Percentiles rank a stretch among this genome's conserved stretches.
Evolutionary conservation across 177 flowering plant genomes (phyloP).

Genomic region (Vitis hybrid): DNA sequence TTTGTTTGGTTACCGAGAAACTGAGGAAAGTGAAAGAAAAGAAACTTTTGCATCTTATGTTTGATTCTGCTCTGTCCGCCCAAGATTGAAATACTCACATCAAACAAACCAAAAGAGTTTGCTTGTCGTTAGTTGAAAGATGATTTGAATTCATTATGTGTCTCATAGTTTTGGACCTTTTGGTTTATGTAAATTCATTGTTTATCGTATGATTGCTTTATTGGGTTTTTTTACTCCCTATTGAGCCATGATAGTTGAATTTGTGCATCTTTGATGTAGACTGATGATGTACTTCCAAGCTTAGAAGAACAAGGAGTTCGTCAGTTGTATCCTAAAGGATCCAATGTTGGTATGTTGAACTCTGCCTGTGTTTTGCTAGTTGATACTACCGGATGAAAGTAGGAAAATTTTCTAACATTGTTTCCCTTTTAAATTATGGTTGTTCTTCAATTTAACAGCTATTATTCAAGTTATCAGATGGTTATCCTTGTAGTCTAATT

Average conservation of each 20-base stretch:
- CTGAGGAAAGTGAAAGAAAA: too few relatives aligned
- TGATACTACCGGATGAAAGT: background rate
- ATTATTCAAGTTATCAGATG: too few relatives aligned
- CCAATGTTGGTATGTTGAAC: slow-evolving; percentile 61
- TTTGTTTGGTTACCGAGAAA: background rate
- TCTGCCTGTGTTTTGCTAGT: slow-evolving; percentile 1
- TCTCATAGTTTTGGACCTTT: too few relatives aligned
- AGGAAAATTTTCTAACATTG: background rate
- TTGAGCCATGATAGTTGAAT: background rate
- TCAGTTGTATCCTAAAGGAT: slow-evolving; percentile 77
- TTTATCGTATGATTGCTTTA: background rate
- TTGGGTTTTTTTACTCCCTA: background rate
- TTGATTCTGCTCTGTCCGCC: too few relatives aligned
- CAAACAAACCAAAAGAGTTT: too few relatives aligned
- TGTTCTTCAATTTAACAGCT: too few relatives aligned
- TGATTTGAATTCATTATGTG: too few relatives aligned
- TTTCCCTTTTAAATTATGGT: background rate
- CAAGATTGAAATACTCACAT: too few relatives aligned
- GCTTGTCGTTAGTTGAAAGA: too few relatives aligned
- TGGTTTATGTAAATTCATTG: background rate
- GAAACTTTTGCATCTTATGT: too few relatives aligned
- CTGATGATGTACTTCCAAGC: slow-evolving; percentile 87
- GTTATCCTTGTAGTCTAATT: too few relatives aligned
- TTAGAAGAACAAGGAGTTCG: slow-evolving; percentile 96
- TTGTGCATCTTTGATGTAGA: slow-evolving; percentile 32